Conservation (phyloP, 169 alveolate species). For the Plasmodium billcollinsi region DNA sequence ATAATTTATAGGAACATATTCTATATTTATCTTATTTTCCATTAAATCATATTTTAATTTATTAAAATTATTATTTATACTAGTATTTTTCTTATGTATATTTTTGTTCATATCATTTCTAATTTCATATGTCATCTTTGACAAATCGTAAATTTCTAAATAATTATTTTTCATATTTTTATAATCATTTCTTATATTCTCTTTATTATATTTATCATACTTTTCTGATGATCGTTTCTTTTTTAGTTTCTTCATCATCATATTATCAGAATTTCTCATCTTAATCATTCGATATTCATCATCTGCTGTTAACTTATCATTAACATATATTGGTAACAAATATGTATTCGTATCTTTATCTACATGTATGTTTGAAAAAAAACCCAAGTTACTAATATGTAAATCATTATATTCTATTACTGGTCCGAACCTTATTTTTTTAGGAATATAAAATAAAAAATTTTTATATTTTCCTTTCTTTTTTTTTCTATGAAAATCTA, state of each 20-base stretch:
- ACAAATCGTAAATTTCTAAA: too few species aligned
- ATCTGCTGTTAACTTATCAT: slow-evolving; percentile 23
- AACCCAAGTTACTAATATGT: slow-evolving; percentile 28
- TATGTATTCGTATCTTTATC: slow-evolving; percentile 11
- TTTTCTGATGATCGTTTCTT: background rate
- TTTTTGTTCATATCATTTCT: background rate
- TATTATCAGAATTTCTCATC: background rate
- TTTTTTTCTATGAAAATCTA: background rate
- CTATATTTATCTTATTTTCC: slow-evolving; percentile 3
- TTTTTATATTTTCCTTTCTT: background rate
- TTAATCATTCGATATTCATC: slow-evolving; percentile 33
- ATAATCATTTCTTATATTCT: background rate
- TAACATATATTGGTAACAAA: slow-evolving; percentile 22
- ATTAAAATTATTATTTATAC: background rate
- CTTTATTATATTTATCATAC: background rate
- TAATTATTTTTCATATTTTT: background rate
- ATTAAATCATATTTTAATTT: too few species aligned
- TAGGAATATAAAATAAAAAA: slow-evolving; percentile 34
- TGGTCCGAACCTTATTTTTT: slow-evolving; percentile 28
- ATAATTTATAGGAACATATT: slow-evolving; percentile 43
- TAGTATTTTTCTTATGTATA: background rate
- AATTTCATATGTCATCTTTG: too few species aligned
- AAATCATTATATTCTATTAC: slow-evolving; percentile 52
- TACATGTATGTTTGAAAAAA: slow-evolving; percentile 42
- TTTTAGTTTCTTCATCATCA: background rate